These are phyloP conservation scores for Penicillium expansum DNA, from an alignment of 2,329 filamentous ascomycete species.

Conservation along the genomic window DNA sequence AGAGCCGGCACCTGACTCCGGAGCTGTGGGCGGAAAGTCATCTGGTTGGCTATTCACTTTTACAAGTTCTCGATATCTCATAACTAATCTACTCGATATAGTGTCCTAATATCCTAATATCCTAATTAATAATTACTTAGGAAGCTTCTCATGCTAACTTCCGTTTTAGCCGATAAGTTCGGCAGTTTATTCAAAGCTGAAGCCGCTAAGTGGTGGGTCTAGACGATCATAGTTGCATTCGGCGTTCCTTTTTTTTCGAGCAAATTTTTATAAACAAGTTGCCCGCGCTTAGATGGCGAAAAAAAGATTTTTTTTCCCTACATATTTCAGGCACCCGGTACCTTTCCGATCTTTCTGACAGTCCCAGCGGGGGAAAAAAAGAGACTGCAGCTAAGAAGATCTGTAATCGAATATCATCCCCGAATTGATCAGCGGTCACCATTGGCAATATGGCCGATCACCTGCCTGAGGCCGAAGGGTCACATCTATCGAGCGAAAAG, in stretches of 20 bases:
- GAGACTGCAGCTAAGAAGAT: constrained; percentile 4
- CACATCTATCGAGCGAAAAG: neutral
- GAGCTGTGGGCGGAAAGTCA: too few relatives aligned
- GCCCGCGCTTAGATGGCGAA: neutral
- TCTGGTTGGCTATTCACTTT: too few relatives aligned
- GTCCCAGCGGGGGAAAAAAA: neutral
- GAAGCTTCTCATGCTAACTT: neutral
- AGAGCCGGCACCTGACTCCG: neutral
- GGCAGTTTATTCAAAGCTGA: neutral
- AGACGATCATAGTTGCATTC: constrained; percentile 5
- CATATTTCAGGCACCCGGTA: neutral
- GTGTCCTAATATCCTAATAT: too few relatives aligned
- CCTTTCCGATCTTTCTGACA: neutral
- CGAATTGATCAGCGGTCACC: constrained; percentile 3
- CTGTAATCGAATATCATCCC: constrained; percentile 1
- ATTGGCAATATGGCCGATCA: constrained; percentile 6
- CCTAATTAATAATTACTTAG: neutral
- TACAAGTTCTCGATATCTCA: too few relatives aligned
- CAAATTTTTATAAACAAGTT: neutral
- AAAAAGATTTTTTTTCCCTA: neutral
- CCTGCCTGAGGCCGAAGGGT: neutral
- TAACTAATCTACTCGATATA: too few relatives aligned
- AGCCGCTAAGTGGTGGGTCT: constrained; percentile 10
- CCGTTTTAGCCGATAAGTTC: neutral
- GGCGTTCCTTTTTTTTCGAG: neutral